Evolutionary conservation across 2,329 filamentous ascomycete genomes (phyloP).

Genomic region (Fusarium miscanthi): DNA sequence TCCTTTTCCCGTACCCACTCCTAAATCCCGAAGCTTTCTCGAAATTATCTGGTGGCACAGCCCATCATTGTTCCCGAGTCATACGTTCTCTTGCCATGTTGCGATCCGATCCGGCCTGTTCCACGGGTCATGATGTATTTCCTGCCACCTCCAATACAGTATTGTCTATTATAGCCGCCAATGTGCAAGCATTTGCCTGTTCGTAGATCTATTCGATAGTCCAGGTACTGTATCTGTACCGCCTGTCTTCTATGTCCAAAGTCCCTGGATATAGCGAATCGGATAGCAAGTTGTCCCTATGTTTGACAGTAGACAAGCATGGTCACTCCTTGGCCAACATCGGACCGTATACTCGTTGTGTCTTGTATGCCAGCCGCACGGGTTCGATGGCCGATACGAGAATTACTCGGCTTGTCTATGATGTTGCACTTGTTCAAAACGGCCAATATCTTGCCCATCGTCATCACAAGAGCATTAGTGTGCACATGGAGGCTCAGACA

Average conservation of each 20-base stretch:
- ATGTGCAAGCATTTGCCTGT: slow-evolving; percentile 28
- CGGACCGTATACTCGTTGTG: slow-evolving; percentile 10
- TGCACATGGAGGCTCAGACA: background rate
- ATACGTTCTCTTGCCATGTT: slow-evolving; percentile 38
- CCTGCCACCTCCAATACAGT: slow-evolving; percentile 21
- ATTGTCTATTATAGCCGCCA: slow-evolving; percentile 10
- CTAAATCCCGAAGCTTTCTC: slow-evolving; percentile 8
- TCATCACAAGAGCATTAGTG: background rate
- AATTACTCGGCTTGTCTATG: slow-evolving; percentile 40
- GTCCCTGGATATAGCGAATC: background rate
- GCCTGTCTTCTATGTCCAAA: slow-evolving; percentile 3
- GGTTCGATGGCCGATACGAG: slow-evolving; percentile 39
- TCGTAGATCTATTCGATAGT: slow-evolving; percentile 4
- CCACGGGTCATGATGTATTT: slow-evolving; percentile 14
- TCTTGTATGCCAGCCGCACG: slow-evolving; percentile 25
- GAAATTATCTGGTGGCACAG: slow-evolving; percentile 19
- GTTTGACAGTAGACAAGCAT: slow-evolving; percentile 6
- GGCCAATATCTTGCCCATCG: slow-evolving; percentile 7
- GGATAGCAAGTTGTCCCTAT: background rate
- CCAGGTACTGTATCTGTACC: background rate
- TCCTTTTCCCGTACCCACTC: background rate
- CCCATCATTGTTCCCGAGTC: slow-evolving; percentile 35
- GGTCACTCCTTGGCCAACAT: slow-evolving; percentile 13
- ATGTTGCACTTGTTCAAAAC: slow-evolving; percentile 28
- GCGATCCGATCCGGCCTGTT: slow-evolving; percentile 20